A percentile compares a stretch with the other conserved stretches of the same genome.
These are phyloP conservation scores for Pseudocercospora crystallina DNA, from an alignment of 2,329 filamentous ascomycete genomes.

Conservation along the genomic window DNA sequence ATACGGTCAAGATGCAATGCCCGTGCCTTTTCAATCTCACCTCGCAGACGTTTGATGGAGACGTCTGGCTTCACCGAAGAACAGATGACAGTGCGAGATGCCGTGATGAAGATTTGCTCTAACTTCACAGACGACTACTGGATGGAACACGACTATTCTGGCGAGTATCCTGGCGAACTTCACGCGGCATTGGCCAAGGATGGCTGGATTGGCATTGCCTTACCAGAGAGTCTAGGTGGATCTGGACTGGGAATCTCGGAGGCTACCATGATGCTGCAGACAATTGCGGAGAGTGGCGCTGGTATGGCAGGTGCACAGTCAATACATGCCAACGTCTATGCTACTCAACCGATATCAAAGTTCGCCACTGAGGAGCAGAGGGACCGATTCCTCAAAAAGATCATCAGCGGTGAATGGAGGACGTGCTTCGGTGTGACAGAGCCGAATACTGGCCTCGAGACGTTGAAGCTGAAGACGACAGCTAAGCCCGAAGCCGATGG, in stretches of 20 bases:
- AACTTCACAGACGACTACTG: constrained; percentile 75
- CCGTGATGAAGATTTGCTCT: constrained; percentile 66
- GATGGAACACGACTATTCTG: constrained; percentile 69
- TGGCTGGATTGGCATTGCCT: constrained; percentile 78
- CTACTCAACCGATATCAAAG: constrained; percentile 70
- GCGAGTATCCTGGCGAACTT: constrained; percentile 71
- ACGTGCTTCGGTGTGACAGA: constrained; percentile 85
- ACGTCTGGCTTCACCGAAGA: constrained; percentile 70
- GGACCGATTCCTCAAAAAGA: constrained; percentile 63
- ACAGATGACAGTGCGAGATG: constrained; percentile 70
- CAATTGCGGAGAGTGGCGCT: constrained; percentile 61
- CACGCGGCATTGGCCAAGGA: constrained; percentile 70
- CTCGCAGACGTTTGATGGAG: constrained; percentile 61
- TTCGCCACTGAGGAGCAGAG: constrained; percentile 69
- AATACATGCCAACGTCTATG: constrained; percentile 67
- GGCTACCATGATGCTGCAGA: constrained; percentile 85
- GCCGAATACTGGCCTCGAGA: constrained; percentile 77
- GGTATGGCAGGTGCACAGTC: constrained; percentile 69
- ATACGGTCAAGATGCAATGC: constrained; percentile 17
- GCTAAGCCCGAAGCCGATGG: constrained; percentile 61
- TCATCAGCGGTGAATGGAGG: constrained; percentile 70
- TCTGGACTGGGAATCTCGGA: constrained; percentile 76
- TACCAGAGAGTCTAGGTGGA: constrained; percentile 73
- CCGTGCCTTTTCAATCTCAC: constrained; percentile 36
- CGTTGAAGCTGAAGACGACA: constrained; percentile 65